Conservation (phyloP, 2,329 filamentous ascomycete species). For the Reticulascus tulasneorum region DNA sequence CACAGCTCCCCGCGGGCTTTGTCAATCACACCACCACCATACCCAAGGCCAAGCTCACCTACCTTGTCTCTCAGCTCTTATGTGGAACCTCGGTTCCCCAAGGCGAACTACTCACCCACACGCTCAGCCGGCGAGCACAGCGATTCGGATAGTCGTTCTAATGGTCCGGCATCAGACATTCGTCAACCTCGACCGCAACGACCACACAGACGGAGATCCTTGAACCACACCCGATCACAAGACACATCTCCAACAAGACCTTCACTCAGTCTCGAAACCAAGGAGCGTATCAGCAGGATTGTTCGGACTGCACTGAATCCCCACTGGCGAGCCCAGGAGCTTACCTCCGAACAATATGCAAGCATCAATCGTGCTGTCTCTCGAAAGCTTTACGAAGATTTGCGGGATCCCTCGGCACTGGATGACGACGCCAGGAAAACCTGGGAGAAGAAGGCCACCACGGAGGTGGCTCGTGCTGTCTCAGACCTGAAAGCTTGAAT, state of each 20-base stretch:
- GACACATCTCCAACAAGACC: conserved; percentile 67
- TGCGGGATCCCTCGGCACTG: conserved; percentile 51
- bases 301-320: conserved; percentile 80
- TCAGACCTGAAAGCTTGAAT: conserved; percentile 37
- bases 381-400: conserved; percentile 76
- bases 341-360: conserved; percentile 87
- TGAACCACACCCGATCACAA: conserved; percentile 40
- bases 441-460: conserved; percentile 72
- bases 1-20: conserved; percentile 64
- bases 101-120: conserved; percentile 68
- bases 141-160: conserved; percentile 36
- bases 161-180: conserved; percentile 39
- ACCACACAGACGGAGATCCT: conserved; percentile 35
- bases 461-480: conserved; percentile 76
- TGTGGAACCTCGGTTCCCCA: conserved; percentile 70
- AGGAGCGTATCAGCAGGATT: conserved; percentile 83
- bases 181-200: conserved; percentile 50
- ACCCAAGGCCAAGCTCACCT: conserved; percentile 62
- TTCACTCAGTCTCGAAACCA: conserved; percentile 72
- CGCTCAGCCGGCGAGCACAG: conserved; percentile 40
- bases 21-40: conserved; percentile 66
- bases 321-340: conserved; percentile 67
- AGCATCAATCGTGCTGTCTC: conserved; percentile 89
- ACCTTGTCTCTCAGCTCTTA: conserved; percentile 64
- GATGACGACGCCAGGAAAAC: conserved; percentile 62